Evolutionary conservation across 1,284 basidiomycete species (phyloP).

Genomic region (Neolentinus lepideus): DNA sequence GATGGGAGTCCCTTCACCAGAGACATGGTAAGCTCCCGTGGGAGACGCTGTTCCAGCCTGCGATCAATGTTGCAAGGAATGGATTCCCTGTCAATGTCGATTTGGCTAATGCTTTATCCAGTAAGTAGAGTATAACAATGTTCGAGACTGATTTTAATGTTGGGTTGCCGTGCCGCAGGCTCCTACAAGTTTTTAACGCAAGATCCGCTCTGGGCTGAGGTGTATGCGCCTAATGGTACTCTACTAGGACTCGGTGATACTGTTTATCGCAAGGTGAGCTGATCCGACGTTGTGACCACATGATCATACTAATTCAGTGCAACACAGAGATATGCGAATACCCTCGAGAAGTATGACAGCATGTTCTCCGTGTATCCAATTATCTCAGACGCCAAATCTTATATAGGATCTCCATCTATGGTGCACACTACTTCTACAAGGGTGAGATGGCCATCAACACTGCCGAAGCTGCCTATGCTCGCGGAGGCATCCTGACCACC

Average conservation of each 20-base stretch:
- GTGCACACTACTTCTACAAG: slow-evolving; percentile 33
- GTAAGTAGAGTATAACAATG: slow-evolving; percentile 4
- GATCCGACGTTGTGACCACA: not conserved
- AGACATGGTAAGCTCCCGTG: slow-evolving; percentile 41
- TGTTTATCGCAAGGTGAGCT: slow-evolving; percentile 19
- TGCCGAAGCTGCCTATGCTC: slow-evolving; percentile 25
- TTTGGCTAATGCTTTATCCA: slow-evolving; percentile 32
- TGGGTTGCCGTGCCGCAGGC: slow-evolving; percentile 1
- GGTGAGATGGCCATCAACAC: slow-evolving; percentile 21
- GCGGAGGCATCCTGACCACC: slow-evolving; percentile 38
- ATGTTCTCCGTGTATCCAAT: slow-evolving; percentile 13
- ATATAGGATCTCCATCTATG: slow-evolving; percentile 14
- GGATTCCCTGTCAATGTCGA: slow-evolving; percentile 38
- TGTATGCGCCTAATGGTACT: slow-evolving; percentile 38
- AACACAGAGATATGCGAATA: slow-evolving; percentile 15
- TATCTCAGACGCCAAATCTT: slow-evolving; percentile 25
- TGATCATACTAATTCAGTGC: not conserved
- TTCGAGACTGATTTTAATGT: not conserved
- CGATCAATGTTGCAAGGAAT: slow-evolving; percentile 35
- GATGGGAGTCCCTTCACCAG: slow-evolving; percentile 38
- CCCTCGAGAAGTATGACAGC: slow-evolving; percentile 12
- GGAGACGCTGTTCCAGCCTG: slow-evolving; percentile 37
- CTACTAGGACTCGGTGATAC: slow-evolving; percentile 36
- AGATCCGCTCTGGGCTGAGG: slow-evolving; percentile 36
- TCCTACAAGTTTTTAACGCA: slow-evolving; percentile 34